Evolutionary conservation across 306 rosid species (phyloP).

Genomic region (Quercus suber): DNA sequence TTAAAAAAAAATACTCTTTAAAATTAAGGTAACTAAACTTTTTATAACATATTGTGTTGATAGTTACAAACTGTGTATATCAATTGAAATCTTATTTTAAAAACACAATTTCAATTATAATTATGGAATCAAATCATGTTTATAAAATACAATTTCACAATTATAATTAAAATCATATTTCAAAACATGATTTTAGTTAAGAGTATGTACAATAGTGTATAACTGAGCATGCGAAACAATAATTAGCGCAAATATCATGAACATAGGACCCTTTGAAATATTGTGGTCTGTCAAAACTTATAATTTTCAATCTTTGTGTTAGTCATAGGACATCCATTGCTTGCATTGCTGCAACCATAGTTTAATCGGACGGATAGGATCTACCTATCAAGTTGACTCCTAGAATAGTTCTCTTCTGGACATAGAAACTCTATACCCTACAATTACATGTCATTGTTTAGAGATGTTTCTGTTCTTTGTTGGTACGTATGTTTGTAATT

Average conservation of each 20-base stretch:
- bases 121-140: too few relatives aligned
- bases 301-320: neutral
- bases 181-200: too few relatives aligned
- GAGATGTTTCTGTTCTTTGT: conserved; percentile 10
- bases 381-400: conserved; percentile 16
- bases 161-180: too few relatives aligned
- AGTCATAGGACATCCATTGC: neutral
- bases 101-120: too few relatives aligned
- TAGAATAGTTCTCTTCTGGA: neutral
- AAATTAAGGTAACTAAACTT: too few relatives aligned
- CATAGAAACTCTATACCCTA: conserved; percentile 24
- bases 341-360: neutral
- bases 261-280: neutral
- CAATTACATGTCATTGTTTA: neutral
- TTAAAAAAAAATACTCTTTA: too few relatives aligned
- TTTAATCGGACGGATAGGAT: neutral
- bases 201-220: too few relatives aligned
- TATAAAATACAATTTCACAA: too few relatives aligned
- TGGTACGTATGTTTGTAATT: conserved; percentile 17
- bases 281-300: neutral
- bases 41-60: too few relatives aligned
- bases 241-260: neutral
- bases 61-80: too few relatives aligned
- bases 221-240: too few relatives aligned
- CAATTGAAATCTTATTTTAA: too few relatives aligned